Percentiles rank a stretch among this genome's conserved stretches.
Conservation (phyloP, 306 rosid genomes). For the Hippophae gyantsensis region DNA sequence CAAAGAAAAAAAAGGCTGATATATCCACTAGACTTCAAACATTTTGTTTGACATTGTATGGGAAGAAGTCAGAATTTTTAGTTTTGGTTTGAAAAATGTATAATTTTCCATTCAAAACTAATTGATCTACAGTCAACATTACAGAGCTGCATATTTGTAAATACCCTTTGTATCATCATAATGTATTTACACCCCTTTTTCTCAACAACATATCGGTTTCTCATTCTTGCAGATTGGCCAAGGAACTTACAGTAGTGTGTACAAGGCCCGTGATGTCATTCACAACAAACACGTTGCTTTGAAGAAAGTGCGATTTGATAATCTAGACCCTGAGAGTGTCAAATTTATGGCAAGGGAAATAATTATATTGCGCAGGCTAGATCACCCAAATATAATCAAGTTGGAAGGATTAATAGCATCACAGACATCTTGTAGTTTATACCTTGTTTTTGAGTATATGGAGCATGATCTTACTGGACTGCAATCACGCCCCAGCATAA, state of each 20-base stretch:
- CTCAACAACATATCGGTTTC: not conserved
- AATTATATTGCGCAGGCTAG: conserved; percentile 74
- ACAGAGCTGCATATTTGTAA: too few species aligned
- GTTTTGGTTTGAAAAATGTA: too few species aligned
- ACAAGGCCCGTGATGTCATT: conserved; percentile 74
- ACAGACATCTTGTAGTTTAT: conserved; percentile 64
- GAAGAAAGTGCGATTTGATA: conserved; percentile 85
- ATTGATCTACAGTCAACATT: too few species aligned
- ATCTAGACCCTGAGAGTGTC: conserved; percentile 80
- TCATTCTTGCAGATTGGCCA: conserved; percentile 73
- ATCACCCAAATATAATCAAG: conserved; percentile 84
- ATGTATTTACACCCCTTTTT: not conserved
- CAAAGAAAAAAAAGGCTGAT: too few species aligned
- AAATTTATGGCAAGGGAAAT: conserved; percentile 97
- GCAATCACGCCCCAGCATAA: conserved; percentile 50
- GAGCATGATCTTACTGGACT: conserved; percentile 97
- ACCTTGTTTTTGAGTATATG: conserved; percentile 90
- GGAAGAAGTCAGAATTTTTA: too few species aligned
- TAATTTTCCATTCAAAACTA: too few species aligned
- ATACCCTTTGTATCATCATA: too few species aligned
- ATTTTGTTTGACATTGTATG: too few species aligned
- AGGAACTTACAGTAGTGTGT: conserved; percentile 90
- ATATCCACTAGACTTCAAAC: too few species aligned
- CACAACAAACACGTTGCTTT: conserved; percentile 62
- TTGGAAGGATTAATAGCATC: conserved; percentile 84